Base-by-base conservation (phyloP, 495 filamentous ascomycete genomes). In the Pseudotulostoma volvatum region DNA sequence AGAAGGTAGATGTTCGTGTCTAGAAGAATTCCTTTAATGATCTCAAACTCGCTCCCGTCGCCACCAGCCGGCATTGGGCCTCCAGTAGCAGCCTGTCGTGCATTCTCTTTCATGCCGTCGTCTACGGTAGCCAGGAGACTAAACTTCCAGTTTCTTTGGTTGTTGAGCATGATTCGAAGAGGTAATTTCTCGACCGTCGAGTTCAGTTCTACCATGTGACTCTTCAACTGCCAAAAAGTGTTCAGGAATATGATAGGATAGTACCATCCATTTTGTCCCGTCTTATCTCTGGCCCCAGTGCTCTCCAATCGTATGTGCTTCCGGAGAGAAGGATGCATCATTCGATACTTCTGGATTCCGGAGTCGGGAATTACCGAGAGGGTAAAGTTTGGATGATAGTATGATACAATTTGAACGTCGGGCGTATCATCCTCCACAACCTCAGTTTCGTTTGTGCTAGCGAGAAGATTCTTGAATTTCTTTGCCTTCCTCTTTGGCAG, bases 361-460 rank as follows among this genome's bases (percentile, higher is more conserved):
- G 75, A 67, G 47, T 93, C 81, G 11, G 84, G 84, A 38, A 97
- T 77, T 40, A 96, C 66, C 9, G 85, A 80, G 30, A 97, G 60
- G 18, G 86, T 92, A 45, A 92, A 78, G 56, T 97, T 97, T 4
- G 88, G 81, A 60, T 97, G 92, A 53, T 95, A 97, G 59, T 88
- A 94, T 25, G 77, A 88, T 21, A 69, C 74, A 37, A 86, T 73
- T 13, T 73, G 70, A 7, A 61, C 53, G 17, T 54, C 45, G 11
- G 82, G 81, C 0, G 75, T 76, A 3, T 64, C 61, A 9, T 67
- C 61, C 13, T 60, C 61, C 31, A 61, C 62, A 39, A 68, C 66
- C 21, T 74, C 56, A 9, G 44, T 54, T 30, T 79, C 77, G 7
- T 74, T 60, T 1, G 54, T 49, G 30, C 57, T 62, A n/a, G 71